Evolutionary conservation across 257 asterid genomes (phyloP).

Genomic region (Knoxia roxburghii): DNA sequence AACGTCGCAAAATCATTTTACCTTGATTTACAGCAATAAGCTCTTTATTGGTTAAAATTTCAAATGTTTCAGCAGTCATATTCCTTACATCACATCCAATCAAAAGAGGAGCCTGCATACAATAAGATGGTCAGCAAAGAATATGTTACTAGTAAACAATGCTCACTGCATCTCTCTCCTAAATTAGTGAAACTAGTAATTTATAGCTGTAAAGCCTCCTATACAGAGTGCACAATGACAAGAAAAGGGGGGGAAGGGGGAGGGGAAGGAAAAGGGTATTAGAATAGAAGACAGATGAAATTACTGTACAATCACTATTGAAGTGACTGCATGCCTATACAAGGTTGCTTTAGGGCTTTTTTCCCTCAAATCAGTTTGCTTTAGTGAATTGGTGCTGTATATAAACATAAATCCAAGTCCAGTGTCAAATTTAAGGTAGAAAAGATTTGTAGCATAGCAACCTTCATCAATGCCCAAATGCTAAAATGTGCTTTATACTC

Average conservation of each 20-base stretch:
- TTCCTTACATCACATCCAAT: constrained; percentile 95
- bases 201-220: neutral
- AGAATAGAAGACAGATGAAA: no score
- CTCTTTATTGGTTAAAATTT: constrained; percentile 70
- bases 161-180: neutral
- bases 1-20: constrained; percentile 16
- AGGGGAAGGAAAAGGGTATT: no score
- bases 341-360: no score
- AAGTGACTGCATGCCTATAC: neutral
- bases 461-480: constrained; percentile 99
- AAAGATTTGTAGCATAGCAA: constrained; percentile 11
- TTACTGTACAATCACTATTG: neutral
- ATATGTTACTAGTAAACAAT: no score
- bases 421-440: constrained; percentile 1
- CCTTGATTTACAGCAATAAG: constrained; percentile 92
- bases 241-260: no score
- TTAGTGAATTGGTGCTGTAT: neutral
- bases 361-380: neutral
- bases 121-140: neutral
- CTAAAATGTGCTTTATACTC: constrained; percentile 95
- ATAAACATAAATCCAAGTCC: neutral
- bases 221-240: neutral
- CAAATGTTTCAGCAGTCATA: constrained; percentile 62
- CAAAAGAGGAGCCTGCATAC: constrained; percentile 73
- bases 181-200: no score